These are phyloP conservation scores for Grigorovia humatica DNA, from an alignment of 805 yeast species.

Conservation along the genomic window DNA sequence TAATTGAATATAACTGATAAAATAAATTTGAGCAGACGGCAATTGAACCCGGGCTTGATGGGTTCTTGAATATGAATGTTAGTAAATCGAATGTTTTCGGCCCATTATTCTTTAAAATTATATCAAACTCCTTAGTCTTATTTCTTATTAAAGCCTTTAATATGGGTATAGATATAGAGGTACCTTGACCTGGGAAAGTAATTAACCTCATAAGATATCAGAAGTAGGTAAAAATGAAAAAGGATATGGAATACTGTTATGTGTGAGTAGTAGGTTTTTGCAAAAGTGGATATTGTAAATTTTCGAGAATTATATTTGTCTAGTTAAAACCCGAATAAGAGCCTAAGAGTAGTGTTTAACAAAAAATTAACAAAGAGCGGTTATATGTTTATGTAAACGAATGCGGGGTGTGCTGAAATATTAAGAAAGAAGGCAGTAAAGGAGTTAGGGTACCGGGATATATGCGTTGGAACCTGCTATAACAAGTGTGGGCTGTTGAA, in stretches of 20 bases:
- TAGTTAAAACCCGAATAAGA: no score
- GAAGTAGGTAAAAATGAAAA: neutral
- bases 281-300: neutral
- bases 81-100: conserved; percentile 15
- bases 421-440: neutral
- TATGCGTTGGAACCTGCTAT: no score
- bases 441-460: neutral
- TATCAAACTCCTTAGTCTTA: conserved; percentile 13
- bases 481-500: no score
- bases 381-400: neutral
- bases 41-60: conserved; percentile 25
- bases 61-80: conserved; percentile 16
- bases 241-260: no score
- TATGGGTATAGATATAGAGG: conserved; percentile 20
- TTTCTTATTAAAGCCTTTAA: conserved; percentile 17
- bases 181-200: conserved; percentile 30
- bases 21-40: conserved; percentile 25
- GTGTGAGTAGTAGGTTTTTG: neutral
- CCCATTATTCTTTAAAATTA: conserved; percentile 12
- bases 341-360: no score
- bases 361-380: no score
- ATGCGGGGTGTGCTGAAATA: neutral
- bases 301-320: neutral
- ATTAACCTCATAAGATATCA: conserved; percentile 15
- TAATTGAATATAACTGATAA: conserved; percentile 15